These are phyloP conservation scores for Volutella citrinella DNA, from an alignment of 2,329 filamentous ascomycete genomes.

Conservation along the genomic window DNA sequence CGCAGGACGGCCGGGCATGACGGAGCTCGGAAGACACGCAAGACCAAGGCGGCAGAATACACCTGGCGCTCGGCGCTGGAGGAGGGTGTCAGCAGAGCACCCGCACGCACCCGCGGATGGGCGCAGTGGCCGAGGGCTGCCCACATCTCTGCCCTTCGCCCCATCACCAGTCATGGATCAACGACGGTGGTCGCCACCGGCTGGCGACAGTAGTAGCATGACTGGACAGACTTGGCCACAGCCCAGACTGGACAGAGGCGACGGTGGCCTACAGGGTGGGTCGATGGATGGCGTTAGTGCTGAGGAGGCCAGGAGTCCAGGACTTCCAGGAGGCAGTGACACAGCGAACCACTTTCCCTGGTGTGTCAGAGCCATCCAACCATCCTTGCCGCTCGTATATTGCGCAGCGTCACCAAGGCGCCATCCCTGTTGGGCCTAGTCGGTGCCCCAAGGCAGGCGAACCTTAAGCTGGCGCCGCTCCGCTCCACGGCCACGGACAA, in stretches of 20 bases:
- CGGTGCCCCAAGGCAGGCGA: conserved; percentile 30
- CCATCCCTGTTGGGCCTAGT: conserved; percentile 30
- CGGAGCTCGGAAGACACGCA: too few species aligned
- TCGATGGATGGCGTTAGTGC: conserved; percentile 31
- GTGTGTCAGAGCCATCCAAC: conserved; percentile 45
- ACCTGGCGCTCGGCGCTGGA: conserved; percentile 3
- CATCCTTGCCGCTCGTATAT: conserved; percentile 47
- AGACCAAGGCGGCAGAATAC: too few species aligned
- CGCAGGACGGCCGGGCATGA: too few species aligned
- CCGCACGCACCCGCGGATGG: conserved; percentile 7
- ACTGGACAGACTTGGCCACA: too few species aligned
- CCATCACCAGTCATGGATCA: conserved; percentile 16
- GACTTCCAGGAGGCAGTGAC: too few species aligned
- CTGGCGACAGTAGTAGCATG: too few species aligned
- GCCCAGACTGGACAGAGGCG: conserved; percentile 19
- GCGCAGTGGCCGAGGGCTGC: conserved; percentile 7
- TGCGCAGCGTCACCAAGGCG: conserved; percentile 43
- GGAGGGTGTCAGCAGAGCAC: conserved; percentile 26
- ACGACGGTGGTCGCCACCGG: conserved; percentile 2
- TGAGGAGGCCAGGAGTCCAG: too few species aligned
- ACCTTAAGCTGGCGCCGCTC: conserved; percentile 23
- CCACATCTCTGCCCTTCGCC: conserved; percentile 4
- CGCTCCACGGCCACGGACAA: conserved; percentile 32
- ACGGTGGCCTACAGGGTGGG: conserved; percentile 23
- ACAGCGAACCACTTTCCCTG: conserved; percentile 39